phyloP scores from a whole-genome alignment of 805 yeast species.

The Candida quercuum region DNA sequence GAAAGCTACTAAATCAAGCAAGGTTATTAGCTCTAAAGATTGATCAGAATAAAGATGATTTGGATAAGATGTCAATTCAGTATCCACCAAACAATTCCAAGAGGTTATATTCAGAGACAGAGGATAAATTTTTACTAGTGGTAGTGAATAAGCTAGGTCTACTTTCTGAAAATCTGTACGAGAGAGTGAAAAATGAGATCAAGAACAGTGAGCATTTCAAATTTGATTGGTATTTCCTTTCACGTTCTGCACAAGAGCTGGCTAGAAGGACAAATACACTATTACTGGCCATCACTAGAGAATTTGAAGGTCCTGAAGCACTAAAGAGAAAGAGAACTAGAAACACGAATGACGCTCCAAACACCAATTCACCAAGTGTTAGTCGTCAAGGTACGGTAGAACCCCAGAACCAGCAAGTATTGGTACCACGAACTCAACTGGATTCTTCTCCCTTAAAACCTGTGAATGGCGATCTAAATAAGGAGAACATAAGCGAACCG shows the following conservation, averaged over 20 bases:
- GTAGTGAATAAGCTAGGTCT: slow-evolving; percentile 64
- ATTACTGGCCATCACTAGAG: slow-evolving; percentile 62
- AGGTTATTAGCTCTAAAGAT: slow-evolving; percentile 48
- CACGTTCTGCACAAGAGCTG: slow-evolving; percentile 68
- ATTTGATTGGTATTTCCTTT: slow-evolving; percentile 69
- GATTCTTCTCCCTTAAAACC: too few species aligned
- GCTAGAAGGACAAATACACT: slow-evolving; percentile 66
- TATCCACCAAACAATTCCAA: slow-evolving; percentile 85
- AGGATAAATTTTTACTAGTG: slow-evolving; percentile 61
- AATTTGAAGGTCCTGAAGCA: slow-evolving; percentile 57
- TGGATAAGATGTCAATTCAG: slow-evolving; percentile 57
- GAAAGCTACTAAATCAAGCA: slow-evolving; percentile 50
- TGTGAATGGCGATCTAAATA: neutral
- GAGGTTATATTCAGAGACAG: slow-evolving; percentile 60
- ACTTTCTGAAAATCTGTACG: slow-evolving; percentile 51
- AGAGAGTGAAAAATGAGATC: slow-evolving; percentile 62
- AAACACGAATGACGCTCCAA: slow-evolving; percentile 11
- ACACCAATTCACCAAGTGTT: slow-evolving; percentile 11
- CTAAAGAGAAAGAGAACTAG: slow-evolving; percentile 41
- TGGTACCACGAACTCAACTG: too few species aligned
- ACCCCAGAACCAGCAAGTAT: slow-evolving; percentile 8
- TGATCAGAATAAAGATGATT: slow-evolving; percentile 48
- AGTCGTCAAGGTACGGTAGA: slow-evolving; percentile 31
- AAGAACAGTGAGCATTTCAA: slow-evolving; percentile 52
- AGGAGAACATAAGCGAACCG: slow-evolving; percentile 6